These are phyloP conservation scores for Penicillium cataractarum DNA, from an alignment of 495 filamentous ascomycete species.

Conservation along the genomic window DNA sequence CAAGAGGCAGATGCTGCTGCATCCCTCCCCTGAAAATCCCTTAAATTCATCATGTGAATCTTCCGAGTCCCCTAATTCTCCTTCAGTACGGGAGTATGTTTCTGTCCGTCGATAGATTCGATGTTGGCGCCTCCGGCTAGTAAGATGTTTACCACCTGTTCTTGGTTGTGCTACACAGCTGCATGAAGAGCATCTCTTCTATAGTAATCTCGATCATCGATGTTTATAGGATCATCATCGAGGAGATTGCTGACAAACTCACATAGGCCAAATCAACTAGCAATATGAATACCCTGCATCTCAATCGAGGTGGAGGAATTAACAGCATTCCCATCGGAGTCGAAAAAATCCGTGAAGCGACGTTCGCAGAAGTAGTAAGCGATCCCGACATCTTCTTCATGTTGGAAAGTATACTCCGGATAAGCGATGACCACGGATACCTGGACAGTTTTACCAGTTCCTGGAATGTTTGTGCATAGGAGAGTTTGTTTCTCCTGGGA, in stretches of 20 bases:
- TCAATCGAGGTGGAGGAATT: neutral
- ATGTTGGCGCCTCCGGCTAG: neutral
- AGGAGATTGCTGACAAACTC: neutral
- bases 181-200: neutral
- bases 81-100: neutral
- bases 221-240: neutral
- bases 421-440: constrained; percentile 38
- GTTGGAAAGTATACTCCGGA: constrained; percentile 17
- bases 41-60: no score
- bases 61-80: neutral
- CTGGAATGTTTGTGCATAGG: constrained; percentile 48
- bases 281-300: neutral
- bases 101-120: neutral
- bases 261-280: neutral
- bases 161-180: neutral
- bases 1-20: neutral
- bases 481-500: constrained; percentile 28
- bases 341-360: neutral
- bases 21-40: no score
- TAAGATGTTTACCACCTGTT: neutral
- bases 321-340: neutral
- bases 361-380: constrained; percentile 45
- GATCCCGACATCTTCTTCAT: constrained; percentile 28
- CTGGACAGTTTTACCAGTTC: constrained; percentile 41
- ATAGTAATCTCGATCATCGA: neutral